Evolutionary conservation across 805 yeast genomes (phyloP), one percentile per base, ranked within the genome.

Genomic region (Schwanniomyces pseudopolymorphus): DNA sequence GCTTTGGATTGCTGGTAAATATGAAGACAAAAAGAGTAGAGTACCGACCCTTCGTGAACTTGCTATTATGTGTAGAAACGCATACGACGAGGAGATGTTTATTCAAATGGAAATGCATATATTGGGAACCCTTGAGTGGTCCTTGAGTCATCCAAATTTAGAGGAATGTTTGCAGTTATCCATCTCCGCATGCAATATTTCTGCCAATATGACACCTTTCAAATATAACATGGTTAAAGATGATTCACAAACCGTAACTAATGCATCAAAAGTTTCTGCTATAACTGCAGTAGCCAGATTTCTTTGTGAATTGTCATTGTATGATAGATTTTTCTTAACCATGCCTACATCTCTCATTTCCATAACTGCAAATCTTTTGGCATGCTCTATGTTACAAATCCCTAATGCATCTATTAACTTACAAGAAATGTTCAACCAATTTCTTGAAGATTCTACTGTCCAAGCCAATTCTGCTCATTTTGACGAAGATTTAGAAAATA

Each of bases 61-160:
- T 51, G 66, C 78, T 9, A 62, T 74, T 46, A 79, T 80, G 83
- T 80, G 84, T 52, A 70, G 84, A 39, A 76, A 74, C 55, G 83
- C 81, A 14, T 80, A 79, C 55, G 84, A 80, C 47, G 78, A 74
- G 51, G 78, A 74, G 49, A 75, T 75, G 79, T 72, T 73, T 48
- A 61, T 72, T 24, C 78, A 73, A 55, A 73, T 73, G 78, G 95
- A 87, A 64, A 71, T 80, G 55, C 92, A 87, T 59, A 81, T 85
- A 47, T 72, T 84, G 60, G 74, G 78, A 52, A 87, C 87, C 4
- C 76, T 90, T 57, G 77, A 72, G 47, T 73, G 78, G 78, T 61
- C 61, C 43, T 58, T 72, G 41, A 72, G 77, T 28, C 77, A 73
- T 51, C 77, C 80, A 3, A 70, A 72, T 44, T 64, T 79, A 42